phyloP scores from a whole-genome alignment of 257 asterid species.

The Nicotiana sylvestris region DNA sequence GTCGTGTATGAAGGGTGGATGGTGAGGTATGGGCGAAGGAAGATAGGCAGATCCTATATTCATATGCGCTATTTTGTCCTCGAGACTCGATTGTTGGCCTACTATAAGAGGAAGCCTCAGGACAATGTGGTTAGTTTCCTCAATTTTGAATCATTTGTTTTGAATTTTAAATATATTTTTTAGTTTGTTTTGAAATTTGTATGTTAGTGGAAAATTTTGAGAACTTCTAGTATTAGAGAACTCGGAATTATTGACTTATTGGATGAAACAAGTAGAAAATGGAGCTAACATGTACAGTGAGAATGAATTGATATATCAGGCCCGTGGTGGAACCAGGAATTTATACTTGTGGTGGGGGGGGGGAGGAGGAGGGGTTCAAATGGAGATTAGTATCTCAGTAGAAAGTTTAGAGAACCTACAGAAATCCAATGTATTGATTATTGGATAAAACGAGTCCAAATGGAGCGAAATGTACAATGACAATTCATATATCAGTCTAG shows the following conservation, averaged over 20 bases:
- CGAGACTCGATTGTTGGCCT: constrained; percentile 70
- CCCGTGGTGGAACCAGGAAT: not conserved
- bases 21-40: constrained; percentile 95
- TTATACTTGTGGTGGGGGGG: too few relatives aligned
- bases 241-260: not conserved
- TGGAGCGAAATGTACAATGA: not conserved
- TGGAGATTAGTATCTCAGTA: not conserved
- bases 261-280: not conserved
- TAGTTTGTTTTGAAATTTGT: not conserved
- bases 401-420: not conserved
- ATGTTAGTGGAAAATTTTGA: not conserved
- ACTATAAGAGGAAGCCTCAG: constrained; percentile 89
- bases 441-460: not conserved
- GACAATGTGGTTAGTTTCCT: constrained; percentile 57
- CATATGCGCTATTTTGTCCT: constrained; percentile 92
- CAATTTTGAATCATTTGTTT: not conserved
- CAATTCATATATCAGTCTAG: not conserved
- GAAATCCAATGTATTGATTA: not conserved
- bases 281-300: not conserved
- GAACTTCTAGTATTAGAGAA: not conserved
- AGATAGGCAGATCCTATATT: constrained; percentile 78
- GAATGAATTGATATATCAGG: not conserved
- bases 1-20: constrained; percentile 92
- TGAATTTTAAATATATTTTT: not conserved
- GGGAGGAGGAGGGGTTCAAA: too few relatives aligned